Conservation (phyloP, 2,329 filamentous ascomycete genomes). For the Pyrenophora seminiperda region DNA sequence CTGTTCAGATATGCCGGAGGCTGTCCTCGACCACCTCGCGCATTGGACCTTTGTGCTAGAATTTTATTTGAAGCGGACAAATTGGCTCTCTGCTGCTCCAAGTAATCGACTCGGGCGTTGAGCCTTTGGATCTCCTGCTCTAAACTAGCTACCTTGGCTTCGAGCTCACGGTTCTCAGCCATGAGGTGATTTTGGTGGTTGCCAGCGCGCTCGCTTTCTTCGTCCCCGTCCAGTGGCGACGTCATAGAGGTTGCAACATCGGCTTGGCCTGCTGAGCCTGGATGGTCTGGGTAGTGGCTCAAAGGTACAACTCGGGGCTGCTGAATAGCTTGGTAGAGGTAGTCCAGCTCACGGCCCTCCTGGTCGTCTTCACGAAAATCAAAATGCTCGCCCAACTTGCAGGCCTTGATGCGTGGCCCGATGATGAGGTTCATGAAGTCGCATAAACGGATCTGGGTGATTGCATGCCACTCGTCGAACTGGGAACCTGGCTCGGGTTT, state of each 20-base stretch:
- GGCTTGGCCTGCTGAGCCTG: not conserved
- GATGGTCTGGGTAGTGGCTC: conserved; percentile 15
- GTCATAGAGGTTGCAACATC: not conserved
- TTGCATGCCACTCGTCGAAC: conserved; percentile 12
- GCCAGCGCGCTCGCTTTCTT: conserved; percentile 5
- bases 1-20: too few relatives aligned
- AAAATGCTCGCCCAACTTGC: conserved; percentile 3
- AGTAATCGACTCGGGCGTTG: too few relatives aligned
- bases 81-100: too few relatives aligned
- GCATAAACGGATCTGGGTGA: conserved; percentile 10
- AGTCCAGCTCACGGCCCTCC: conserved; percentile 15
- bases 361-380: conserved; percentile 3
- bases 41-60: too few relatives aligned
- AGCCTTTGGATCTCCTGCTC: too few relatives aligned
- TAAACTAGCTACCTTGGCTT: conserved; percentile 7
- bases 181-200: conserved; percentile 6
- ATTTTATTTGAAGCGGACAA: too few relatives aligned
- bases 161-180: conserved; percentile 7
- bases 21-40: too few relatives aligned
- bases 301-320: conserved; percentile 21
- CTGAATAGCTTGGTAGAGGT: conserved; percentile 22
- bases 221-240: not conserved
- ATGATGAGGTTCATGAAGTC: conserved; percentile 14
- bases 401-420: conserved; percentile 9
- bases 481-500: conserved; percentile 11